phyloP scores from a whole-genome alignment of 108 stramenopile genomes.

The Tribonema minus region DNA sequence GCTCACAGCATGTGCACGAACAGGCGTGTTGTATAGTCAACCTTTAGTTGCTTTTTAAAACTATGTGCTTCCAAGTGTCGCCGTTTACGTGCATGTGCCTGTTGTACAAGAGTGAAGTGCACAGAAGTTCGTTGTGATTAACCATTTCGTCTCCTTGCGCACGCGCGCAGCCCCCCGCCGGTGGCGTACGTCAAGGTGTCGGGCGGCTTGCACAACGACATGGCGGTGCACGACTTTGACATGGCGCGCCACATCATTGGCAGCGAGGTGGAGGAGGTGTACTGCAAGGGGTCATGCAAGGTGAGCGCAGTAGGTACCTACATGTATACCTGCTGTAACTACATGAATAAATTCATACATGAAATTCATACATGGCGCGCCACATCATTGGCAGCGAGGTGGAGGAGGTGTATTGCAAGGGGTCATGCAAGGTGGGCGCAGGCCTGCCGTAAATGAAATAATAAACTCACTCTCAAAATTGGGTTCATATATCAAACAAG shows the following conservation, averaged over 20 bases:
- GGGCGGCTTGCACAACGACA: slow-evolving; percentile 45
- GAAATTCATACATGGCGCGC: slow-evolving; percentile 47
- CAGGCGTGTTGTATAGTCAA: too few species aligned
- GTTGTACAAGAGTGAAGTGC: too few species aligned
- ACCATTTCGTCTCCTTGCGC: too few species aligned
- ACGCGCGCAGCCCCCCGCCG: slow-evolving; percentile 42
- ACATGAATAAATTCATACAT: too few species aligned
- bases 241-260: slow-evolving; percentile 42
- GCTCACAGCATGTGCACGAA: too few species aligned
- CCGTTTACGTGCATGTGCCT: too few species aligned
- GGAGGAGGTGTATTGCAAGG: slow-evolving; percentile 45
- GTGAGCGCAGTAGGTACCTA: neutral
- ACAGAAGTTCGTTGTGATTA: too few species aligned
- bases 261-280: slow-evolving; percentile 41
- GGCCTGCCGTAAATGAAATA: too few species aligned
- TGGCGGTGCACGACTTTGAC: slow-evolving; percentile 51
- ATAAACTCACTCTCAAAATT: too few species aligned
- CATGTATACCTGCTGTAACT: neutral
- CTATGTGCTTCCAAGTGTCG: too few species aligned
- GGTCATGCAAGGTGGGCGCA: slow-evolving; percentile 38
- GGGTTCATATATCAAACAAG: too few species aligned
- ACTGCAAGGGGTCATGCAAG: slow-evolving; percentile 46
- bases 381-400: slow-evolving; percentile 41
- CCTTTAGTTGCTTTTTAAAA: too few species aligned
- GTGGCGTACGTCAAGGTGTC: slow-evolving; percentile 36